Base-by-base conservation (phyloP, 1,284 basidiomycete species). In the Sporisorium iseilematis-ciliati region DNA sequence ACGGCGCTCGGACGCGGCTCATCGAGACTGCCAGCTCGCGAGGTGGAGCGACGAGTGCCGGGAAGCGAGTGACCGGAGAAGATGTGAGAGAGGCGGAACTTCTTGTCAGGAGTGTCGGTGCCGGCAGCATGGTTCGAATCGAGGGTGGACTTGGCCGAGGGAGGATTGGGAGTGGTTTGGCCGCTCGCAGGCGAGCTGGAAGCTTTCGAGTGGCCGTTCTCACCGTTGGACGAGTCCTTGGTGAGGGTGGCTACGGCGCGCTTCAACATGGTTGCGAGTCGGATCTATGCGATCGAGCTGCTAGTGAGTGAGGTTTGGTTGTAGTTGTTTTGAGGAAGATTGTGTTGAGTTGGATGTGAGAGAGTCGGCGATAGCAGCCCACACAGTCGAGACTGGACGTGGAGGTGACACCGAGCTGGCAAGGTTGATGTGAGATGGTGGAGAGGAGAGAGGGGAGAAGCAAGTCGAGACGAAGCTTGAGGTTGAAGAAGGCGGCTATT, bases 351-450 rank as follows among this genome's bases (percentile, higher is more conserved):
- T 25, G 54, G 21, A 10, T 46, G n/a, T 48, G 43, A 18, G 38
- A 18, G 33, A 14, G 25, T 38, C 29, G 41, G 51, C 65, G 61
- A 48, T 53, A 65, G 55, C 55, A 65, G 59, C 63, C 68, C 62
- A 71, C 68, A 71, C 66, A 63, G 73, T 75, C 73, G 73, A 75
- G 67, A 75, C 73, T 67, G 64, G 73, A 75, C 67, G 63, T 62
- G 59, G 67, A 75, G 60, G 68, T 65, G 58, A 57, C 23, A 58
- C 55, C 58, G 43, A 41, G 61, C 31, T 35, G 52, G 2, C 21
- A 31, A 38, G 18, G n/a, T n/a, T 49, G 18, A n/a, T 14, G 20
- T 23, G 3, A 5, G 54, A 42, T 33, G 46, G 33, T 16, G 51
- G 23, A 20, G 38, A 29, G 40, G 48, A 33, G 46, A 18, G 26